Base-by-base conservation (phyloP, 257 asterid species). In the Nicotiana otophora region DNA sequence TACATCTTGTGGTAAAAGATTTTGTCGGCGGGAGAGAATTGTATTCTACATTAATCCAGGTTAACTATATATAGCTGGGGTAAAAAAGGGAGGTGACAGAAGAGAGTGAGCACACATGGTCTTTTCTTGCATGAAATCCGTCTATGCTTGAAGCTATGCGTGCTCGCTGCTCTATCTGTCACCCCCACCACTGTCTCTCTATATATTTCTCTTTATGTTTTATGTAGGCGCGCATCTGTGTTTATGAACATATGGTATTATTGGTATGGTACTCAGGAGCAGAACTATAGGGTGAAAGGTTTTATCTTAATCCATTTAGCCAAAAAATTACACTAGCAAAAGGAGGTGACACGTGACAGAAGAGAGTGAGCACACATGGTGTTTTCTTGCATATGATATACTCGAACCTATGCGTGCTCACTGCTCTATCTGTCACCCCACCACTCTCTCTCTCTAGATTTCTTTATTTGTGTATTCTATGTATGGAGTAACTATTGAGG, bases 291-390 rank as follows among this genome's bases (percentile, higher is more conserved):
- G 48, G 11, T 1, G 3, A 0, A 42, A 8, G 48, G 48, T 8
- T 42, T 42, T 7, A 42, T 42, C 0, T 10, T 2, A 42, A 7
- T 1, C 48, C 8, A 10, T 0, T 39, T 39, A 2, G 42, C 8
- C 42, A 36, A 36, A 36, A 36, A 28, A 28, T 28, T 28, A 28
- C 2, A 5, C 42, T 36, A 36, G 46, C 9, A 36, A 36, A 36
- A 36, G 46, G 46, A 36, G 9, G 2, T 36, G 46, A 1, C 2
- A 1, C 11, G 16, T 51, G 57, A 51, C 16, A 91, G 97, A 93
- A 93, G 97, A 93, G 97, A 93, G 97, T 93, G 97, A 94, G 98
- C 98, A 92, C 98, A 83, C 77, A 90, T 92, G 93, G 92, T 90
- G 88, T 88, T 93, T 93, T 92, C 97, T 88, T 84, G 97, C 94